phyloP scores from a whole-genome alignment of 1,284 basidiomycete genomes.

The Fomitopsis palustris region DNA sequence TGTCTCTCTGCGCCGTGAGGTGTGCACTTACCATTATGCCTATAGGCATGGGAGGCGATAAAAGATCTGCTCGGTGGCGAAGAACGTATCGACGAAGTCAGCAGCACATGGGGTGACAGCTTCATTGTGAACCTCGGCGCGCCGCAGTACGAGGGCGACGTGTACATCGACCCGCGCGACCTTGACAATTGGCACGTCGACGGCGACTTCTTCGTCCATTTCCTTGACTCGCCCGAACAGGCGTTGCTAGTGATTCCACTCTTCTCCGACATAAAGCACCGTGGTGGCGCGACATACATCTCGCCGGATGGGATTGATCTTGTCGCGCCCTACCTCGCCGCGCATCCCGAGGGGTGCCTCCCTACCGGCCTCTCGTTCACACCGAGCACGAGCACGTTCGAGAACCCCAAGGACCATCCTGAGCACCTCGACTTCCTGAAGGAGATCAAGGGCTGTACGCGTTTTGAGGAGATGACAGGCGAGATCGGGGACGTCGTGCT shows the following conservation, averaged over 20 bases:
- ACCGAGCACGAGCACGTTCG: conserved; percentile 37
- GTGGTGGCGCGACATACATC: conserved; percentile 56
- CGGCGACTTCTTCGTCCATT: conserved; percentile 64
- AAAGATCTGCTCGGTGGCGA: conserved; percentile 55
- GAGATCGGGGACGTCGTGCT: conserved; percentile 58
- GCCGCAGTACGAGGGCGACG: conserved; percentile 35
- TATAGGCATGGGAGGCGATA: conserved; percentile 54
- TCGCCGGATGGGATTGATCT: conserved; percentile 48
- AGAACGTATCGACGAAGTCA: conserved; percentile 48
- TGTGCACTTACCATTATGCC: neutral
- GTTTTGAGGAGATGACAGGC: conserved; percentile 56
- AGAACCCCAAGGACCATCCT: conserved; percentile 36
- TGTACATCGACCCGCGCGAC: conserved; percentile 35
- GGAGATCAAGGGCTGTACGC: conserved; percentile 35
- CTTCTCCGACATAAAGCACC: conserved; percentile 47
- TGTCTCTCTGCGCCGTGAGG: neutral
- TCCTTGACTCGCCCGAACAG: conserved; percentile 60
- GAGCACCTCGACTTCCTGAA: conserved; percentile 38
- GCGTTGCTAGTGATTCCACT: conserved; percentile 57
- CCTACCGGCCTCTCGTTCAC: conserved; percentile 43
- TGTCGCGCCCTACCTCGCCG: conserved; percentile 51
- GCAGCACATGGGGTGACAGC: conserved; percentile 50
- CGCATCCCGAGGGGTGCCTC: conserved; percentile 52
- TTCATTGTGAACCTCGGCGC: conserved; percentile 60
- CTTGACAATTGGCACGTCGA: conserved; percentile 64